Percentiles rank a stretch among this genome's conserved stretches.
Conservation (phyloP, 192 early-diverging fungal genomes). For the Kappamyces sp. region DNA sequence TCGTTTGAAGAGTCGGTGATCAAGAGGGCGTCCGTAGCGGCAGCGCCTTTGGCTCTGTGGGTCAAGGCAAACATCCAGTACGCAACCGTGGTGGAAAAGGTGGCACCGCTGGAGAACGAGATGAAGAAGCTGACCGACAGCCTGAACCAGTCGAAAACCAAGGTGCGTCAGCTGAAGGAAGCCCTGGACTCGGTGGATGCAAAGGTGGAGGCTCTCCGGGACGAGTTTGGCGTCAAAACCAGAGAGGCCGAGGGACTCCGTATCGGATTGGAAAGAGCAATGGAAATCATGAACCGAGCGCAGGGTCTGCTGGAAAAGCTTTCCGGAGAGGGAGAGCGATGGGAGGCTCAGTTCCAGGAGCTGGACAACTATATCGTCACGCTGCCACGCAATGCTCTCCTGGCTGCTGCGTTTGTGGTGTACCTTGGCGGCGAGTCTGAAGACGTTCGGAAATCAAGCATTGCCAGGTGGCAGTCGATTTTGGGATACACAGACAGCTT, state of each 20-base stretch:
- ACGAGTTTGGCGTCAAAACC: slow-evolving; percentile 47
- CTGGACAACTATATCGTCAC: slow-evolving; percentile 27
- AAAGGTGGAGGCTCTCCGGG: slow-evolving; percentile 39
- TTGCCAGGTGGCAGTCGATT: slow-evolving; percentile 33
- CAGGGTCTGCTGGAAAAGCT: slow-evolving; percentile 51
- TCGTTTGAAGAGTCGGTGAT: slow-evolving; percentile 56
- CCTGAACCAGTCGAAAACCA: slow-evolving; percentile 36
- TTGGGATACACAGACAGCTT: slow-evolving; percentile 25
- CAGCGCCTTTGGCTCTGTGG: slow-evolving; percentile 57
- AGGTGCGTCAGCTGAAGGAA: slow-evolving; percentile 38
- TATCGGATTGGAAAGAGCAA: slow-evolving; percentile 37
- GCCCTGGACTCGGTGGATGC: slow-evolving; percentile 47
- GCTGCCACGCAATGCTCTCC: slow-evolving; percentile 36
- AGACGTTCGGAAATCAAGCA: slow-evolving; percentile 29
- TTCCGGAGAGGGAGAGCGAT: slow-evolving; percentile 49
- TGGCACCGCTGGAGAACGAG: slow-evolving; percentile 47
- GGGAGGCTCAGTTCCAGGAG: slow-evolving; percentile 40
- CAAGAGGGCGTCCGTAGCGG: slow-evolving; percentile 46
- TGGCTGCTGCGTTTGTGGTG: slow-evolving; percentile 43
- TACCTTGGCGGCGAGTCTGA: slow-evolving; percentile 45
- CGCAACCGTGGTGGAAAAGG: slow-evolving; percentile 46
- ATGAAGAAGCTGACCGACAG: slow-evolving; percentile 35
- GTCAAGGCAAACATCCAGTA: slow-evolving; percentile 60
- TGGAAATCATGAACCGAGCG: slow-evolving; percentile 36
- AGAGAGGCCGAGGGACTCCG: slow-evolving; percentile 51